Base-by-base conservation (phyloP, 2,329 filamentous ascomycete genomes). In the Aspergillus aculeatus region DNA sequence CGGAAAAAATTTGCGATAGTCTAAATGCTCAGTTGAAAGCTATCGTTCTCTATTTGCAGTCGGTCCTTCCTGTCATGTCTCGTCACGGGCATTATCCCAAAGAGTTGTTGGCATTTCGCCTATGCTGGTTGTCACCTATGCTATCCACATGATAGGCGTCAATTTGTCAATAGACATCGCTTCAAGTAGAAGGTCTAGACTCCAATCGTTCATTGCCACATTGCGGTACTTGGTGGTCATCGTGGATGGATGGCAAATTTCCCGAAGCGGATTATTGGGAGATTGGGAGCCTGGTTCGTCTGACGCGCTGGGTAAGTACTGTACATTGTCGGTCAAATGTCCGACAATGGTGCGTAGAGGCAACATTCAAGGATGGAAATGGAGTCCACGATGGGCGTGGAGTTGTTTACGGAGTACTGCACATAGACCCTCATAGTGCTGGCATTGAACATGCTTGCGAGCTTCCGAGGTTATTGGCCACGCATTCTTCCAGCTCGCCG, bases 1-100 rank as follows among this genome's bases (percentile, higher is more conserved):
- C 32, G 56, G 51, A 54, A 54, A 58, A 50, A 47, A 50, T n/a
- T 58, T 59, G 57, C 57, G 57, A 49, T 51, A 52, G 50, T 12
- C 10, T 19, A n/a, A 23, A 12, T 41, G 21, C n/a, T 44, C 50
- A 47, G 6, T 11, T 48, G 44, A 49, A 47, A n/a, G 23, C 21
- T 41, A 52, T 41, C 44, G 16, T 21, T 48, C 21, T 55, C 23
- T 19, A 14, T 29, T 12, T n/a, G 26, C 31, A 48, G 32, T 21
- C 38, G 44, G 44, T 4, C 24, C 21, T 47, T 26, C 23, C 11
- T 35, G 9, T 2, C 29, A 32, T 48, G 31, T 35, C 41, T 32
- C 41, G 19, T 23, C 47, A 32, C 21, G 53, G 44, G 32, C 16
- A 48, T 29, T 44, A 44, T 44, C 38, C 38, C 16, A 44, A 44